These are phyloP conservation scores for Fusarium ambrosium DNA, from an alignment of 2,329 filamentous ascomycete genomes.

Conservation along the genomic window DNA sequence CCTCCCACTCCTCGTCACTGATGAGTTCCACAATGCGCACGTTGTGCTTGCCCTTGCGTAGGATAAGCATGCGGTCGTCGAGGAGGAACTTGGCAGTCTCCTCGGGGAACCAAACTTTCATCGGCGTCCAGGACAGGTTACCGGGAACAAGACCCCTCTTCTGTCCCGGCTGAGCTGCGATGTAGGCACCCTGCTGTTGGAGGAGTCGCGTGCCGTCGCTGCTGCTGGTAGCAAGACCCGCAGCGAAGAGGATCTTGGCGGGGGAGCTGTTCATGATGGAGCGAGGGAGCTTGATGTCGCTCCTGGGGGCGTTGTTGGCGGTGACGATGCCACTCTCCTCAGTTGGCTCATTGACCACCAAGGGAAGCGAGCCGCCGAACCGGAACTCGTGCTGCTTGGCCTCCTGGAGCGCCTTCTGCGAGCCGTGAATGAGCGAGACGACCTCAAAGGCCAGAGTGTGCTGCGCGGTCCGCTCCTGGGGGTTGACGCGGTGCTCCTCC, in stretches of 20 bases:
- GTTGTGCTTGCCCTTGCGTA: slow-evolving; percentile 75
- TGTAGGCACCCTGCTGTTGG: slow-evolving; percentile 68
- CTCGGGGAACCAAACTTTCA: slow-evolving; percentile 69
- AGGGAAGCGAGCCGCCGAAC: slow-evolving; percentile 57
- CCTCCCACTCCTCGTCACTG: slow-evolving; percentile 66
- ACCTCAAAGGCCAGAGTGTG: slow-evolving; percentile 88
- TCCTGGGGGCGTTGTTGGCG: slow-evolving; percentile 63
- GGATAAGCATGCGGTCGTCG: slow-evolving; percentile 68
- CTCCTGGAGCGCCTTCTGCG: slow-evolving; percentile 72
- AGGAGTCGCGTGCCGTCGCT: slow-evolving; percentile 72
- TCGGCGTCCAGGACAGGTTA: slow-evolving; percentile 71
- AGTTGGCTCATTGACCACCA: slow-evolving; percentile 48
- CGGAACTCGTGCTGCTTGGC: slow-evolving; percentile 66
- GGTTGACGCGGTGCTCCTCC: slow-evolving; percentile 74
- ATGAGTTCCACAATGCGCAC: slow-evolving; percentile 72
- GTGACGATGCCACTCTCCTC: slow-evolving; percentile 51
- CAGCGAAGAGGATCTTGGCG: slow-evolving; percentile 70
- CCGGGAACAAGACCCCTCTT: slow-evolving; percentile 60
- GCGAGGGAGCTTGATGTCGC: slow-evolving; percentile 71
- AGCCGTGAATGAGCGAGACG: slow-evolving; percentile 82
- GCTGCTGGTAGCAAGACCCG: slow-evolving; percentile 68
- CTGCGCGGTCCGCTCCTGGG: slow-evolving; percentile 82
- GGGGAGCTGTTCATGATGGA: slow-evolving; percentile 70
- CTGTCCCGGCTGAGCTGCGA: slow-evolving; percentile 66
- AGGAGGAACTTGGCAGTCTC: slow-evolving; percentile 73